phyloP scores from a whole-genome alignment of 192 early-diverging fungal species.

The Thamnidium elegans region DNA sequence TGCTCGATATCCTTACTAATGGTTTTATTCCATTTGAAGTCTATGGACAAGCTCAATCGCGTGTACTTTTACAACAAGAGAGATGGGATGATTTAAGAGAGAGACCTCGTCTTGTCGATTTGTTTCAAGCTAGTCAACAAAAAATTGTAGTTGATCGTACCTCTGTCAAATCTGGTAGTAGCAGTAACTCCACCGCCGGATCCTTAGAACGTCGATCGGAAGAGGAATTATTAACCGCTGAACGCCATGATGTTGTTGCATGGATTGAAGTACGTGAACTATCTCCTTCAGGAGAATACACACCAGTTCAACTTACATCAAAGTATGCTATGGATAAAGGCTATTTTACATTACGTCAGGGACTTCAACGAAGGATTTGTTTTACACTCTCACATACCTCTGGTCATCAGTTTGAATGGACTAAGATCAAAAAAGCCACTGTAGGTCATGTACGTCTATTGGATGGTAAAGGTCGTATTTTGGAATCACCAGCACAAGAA shows the following conservation, averaged over 20 bases:
- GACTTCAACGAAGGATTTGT: slow-evolving; percentile 67
- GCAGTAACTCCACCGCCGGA: not conserved
- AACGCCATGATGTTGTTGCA: slow-evolving; percentile 65
- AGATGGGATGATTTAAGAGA: slow-evolving; percentile 55
- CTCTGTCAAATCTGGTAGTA: slow-evolving; percentile 10
- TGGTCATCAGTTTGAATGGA: slow-evolving; percentile 62
- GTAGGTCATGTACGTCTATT: slow-evolving; percentile 49
- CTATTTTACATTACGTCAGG: slow-evolving; percentile 70
- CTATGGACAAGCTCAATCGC: slow-evolving; percentile 45
- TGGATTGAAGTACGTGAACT: slow-evolving; percentile 71
- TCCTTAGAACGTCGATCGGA: slow-evolving; percentile 34
- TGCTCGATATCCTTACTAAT: slow-evolving; percentile 22
- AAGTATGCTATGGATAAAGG: slow-evolving; percentile 45
- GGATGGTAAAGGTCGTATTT: slow-evolving; percentile 60
- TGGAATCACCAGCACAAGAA: slow-evolving; percentile 51
- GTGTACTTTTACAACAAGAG: slow-evolving; percentile 42
- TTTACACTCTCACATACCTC: slow-evolving; percentile 66
- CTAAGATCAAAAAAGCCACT: slow-evolving; percentile 40
- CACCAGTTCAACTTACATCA: slow-evolving; percentile 52
- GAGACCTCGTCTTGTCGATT: not conserved
- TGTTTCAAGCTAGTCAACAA: not conserved
- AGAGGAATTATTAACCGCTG: slow-evolving; percentile 62
- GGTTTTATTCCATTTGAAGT: slow-evolving; percentile 48
- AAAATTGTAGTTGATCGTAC: not conserved
- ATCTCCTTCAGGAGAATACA: slow-evolving; percentile 59